These are phyloP conservation scores for Acanthamoeba triangularis DNA, from an alignment of 208 protist genomes.

Conservation along the genomic window DNA sequence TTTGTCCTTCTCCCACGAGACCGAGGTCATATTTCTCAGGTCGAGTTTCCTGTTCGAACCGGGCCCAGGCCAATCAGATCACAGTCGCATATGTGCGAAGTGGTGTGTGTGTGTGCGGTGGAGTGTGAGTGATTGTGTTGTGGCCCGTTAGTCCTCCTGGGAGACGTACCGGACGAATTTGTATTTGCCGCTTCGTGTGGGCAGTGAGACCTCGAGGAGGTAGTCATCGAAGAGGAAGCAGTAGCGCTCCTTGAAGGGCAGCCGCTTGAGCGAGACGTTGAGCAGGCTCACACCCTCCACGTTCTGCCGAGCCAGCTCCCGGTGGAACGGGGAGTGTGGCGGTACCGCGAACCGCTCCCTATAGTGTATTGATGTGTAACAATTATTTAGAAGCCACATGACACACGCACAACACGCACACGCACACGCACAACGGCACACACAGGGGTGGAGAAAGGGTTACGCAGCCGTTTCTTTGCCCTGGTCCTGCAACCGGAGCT, in stretches of 20 bases:
- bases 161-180: background rate
- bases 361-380: no score
- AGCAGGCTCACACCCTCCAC: background rate
- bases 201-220: background rate
- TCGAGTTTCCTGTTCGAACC: background rate
- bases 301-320: background rate
- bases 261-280: background rate
- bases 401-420: no score
- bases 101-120: no score
- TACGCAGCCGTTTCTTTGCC: background rate
- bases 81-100: background rate
- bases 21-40: background rate
- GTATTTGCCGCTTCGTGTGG: background rate
- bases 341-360: background rate
- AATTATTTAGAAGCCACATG: no score
- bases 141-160: background rate
- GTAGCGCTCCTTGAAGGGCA: constrained; percentile 3
- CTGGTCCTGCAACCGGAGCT: background rate
- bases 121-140: background rate
- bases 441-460: background rate
- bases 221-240: constrained; percentile 44
- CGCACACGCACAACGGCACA: no score
- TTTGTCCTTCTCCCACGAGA: background rate
- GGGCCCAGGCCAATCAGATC: no score
- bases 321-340: background rate